Evolutionary conservation across 2,329 filamentous ascomycete species (phyloP), one percentile per base, ranked within the genome.

Genomic region (Sarocladium oryzae): DNA sequence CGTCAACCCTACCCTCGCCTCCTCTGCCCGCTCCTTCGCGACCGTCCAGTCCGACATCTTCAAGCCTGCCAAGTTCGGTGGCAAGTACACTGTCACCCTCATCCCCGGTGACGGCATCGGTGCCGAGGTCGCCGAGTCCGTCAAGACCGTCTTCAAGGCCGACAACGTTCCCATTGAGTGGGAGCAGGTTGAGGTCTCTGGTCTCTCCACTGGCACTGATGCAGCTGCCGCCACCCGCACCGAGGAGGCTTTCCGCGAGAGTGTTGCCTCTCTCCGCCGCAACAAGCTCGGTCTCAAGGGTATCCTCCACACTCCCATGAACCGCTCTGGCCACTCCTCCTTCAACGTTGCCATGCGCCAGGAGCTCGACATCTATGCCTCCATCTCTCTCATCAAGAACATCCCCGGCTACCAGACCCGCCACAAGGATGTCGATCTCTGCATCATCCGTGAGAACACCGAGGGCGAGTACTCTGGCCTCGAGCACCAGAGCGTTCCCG

Each of bases 401-500:
- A 97, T 99, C 66, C 93, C 93, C 63, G 93, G 93, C 66, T 96
- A 97, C 80, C 76, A 93, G 75, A 99, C 93, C 57, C 89, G 93
- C 70, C 93, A 99, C 82, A 86, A 95, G 74, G 82, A 93, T 72
- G 89, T 99, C 70, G 93, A 99, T 72, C 84, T 97, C 61, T 96
- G 91, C 84, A 96, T 99, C 74, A 96, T 99, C 75, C 93, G 93
- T 76, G 93, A 99, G 81, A 99, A 99, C 81, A 99, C 93, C 68
- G 93, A 99, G 82, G 93, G 93, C 67, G 93, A 99, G 80, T 99
- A 99, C 82, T 96, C 90, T 58, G 93, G 93, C 56, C 85, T 99
- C 56, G 93, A 99, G 82, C 93, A 99, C 79, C 92, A 97, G 80
- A 95, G 89, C 57, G 93, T 99, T 50, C 81, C 81, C 60, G 93